These are phyloP conservation scores for Salix arbutifolia DNA, from an alignment of 345 rosid species.

Conservation along the genomic window DNA sequence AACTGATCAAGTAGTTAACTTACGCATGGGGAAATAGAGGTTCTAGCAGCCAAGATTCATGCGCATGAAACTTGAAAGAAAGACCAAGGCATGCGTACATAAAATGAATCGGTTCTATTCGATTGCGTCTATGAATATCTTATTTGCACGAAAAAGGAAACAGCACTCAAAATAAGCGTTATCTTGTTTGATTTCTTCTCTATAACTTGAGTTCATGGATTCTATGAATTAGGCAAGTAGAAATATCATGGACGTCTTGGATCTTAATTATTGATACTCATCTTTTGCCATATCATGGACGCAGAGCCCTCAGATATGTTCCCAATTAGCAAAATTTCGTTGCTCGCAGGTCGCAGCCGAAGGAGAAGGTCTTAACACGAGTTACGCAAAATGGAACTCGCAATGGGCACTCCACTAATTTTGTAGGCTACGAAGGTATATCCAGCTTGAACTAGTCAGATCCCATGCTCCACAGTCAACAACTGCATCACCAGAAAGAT, in stretches of 20 bases:
- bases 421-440: neutral
- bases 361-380: neutral
- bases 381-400: constrained; percentile 2
- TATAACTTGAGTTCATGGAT: neutral
- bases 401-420: constrained; percentile 12
- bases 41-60: too few species aligned
- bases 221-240: neutral
- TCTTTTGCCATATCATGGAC: neutral
- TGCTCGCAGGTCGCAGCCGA: neutral
- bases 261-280: neutral
- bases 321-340: neutral
- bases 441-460: too few species aligned
- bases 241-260: neutral
- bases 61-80: neutral
- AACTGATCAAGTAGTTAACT: neutral
- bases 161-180: neutral
- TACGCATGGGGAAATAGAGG: neutral
- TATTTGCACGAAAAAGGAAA: neutral
- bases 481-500: neutral
- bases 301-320: neutral
- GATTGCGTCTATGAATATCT: neutral
- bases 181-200: neutral
- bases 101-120: neutral
- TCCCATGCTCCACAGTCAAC: neutral
- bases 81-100: too few species aligned